Percentiles rank a stretch among this genome's conserved stretches.
These are phyloP conservation scores for Zangia roseola DNA, from an alignment of 768 basidiomycete species.

Conservation along the genomic window DNA sequence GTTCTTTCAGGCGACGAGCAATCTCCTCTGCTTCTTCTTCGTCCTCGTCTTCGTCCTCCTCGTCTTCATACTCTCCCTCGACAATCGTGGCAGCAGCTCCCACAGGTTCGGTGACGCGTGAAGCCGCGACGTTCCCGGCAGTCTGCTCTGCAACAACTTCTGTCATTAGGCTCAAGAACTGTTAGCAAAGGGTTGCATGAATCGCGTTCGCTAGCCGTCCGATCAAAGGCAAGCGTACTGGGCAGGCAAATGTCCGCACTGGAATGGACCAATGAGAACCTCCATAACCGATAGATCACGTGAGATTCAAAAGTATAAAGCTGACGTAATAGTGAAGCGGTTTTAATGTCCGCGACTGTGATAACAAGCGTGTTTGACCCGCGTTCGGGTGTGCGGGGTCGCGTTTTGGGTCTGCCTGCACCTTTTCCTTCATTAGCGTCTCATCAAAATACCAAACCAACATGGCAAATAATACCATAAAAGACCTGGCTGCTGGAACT, in stretches of 20 bases:
- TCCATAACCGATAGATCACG: constrained; percentile 17
- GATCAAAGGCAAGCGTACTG: constrained; percentile 12
- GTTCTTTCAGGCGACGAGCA: constrained; percentile 69
- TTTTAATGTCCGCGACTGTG: constrained; percentile 25
- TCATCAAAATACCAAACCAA: constrained; percentile 11
- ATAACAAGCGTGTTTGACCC: constrained; percentile 4
- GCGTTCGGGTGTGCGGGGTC: background rate
- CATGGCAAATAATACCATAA: constrained; percentile 57
- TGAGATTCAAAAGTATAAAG: background rate
- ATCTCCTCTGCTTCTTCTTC: constrained; percentile 71
- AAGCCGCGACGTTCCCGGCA: constrained; percentile 1
- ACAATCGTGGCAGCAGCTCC: constrained; percentile 30
- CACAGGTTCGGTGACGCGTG: background rate
- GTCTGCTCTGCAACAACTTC: constrained; percentile 6
- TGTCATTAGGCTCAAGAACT: constrained; percentile 14
- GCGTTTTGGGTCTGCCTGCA: background rate
- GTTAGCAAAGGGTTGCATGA: constrained; percentile 8
- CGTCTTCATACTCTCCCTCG: constrained; percentile 45
- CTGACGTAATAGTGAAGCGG: constrained; percentile 7
- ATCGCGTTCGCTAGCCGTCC: background rate
- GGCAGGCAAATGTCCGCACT: constrained; percentile 1
- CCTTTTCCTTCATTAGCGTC: background rate
- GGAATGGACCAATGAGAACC: constrained; percentile 1
- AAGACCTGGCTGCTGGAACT: constrained; percentile 88
- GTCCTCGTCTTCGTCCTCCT: constrained; percentile 55